Evolutionary conservation across 768 basidiomycete species (phyloP).

Genomic region (Leccinellum rugosiceps): DNA sequence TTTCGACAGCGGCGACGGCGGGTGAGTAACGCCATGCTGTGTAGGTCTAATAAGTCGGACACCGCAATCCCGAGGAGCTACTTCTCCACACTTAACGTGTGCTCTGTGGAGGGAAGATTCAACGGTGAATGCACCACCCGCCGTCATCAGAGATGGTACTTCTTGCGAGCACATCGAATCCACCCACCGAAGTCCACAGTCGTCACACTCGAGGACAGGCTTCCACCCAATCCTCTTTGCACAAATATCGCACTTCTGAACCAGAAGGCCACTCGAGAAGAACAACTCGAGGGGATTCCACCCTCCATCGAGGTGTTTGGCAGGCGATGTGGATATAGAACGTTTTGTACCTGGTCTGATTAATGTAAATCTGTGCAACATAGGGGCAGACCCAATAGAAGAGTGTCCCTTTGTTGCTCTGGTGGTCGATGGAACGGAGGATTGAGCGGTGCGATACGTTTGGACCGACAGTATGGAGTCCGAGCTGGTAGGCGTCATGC

Average conservation of each 20-base stretch:
- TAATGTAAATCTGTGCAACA: slow-evolving; percentile 83
- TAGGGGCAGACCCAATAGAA: slow-evolving; percentile 53
- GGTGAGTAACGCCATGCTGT: slow-evolving; percentile 19
- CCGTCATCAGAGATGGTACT: slow-evolving; percentile 18
- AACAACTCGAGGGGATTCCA: slow-evolving; percentile 82
- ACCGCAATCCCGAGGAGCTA: slow-evolving; percentile 78
- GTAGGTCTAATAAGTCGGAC: slow-evolving; percentile 38
- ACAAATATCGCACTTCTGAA: slow-evolving; percentile 81
- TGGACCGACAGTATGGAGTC: slow-evolving; percentile 55
- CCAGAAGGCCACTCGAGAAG: slow-evolving; percentile 68
- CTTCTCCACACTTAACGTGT: slow-evolving; percentile 86
- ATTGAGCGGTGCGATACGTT: slow-evolving; percentile 60
- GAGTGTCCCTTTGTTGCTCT: slow-evolving; percentile 78
- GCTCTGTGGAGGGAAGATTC: slow-evolving; percentile 43
- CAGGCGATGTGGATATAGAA: slow-evolving; percentile 28
- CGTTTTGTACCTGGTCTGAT: slow-evolving; percentile 76
- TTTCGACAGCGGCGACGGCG: slow-evolving; percentile 26
- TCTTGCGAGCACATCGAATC: slow-evolving; percentile 8
- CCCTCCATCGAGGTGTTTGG: slow-evolving; percentile 32
- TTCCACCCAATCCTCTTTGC: slow-evolving; percentile 83
- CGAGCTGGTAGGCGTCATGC: slow-evolving; percentile 38
- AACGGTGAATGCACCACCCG: slow-evolving; percentile 2
- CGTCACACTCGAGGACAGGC: slow-evolving; percentile 82
- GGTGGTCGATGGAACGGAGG: slow-evolving; percentile 48
- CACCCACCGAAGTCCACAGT: slow-evolving; percentile 72